These are phyloP conservation scores for Verbena officinalis DNA, from an alignment of 257 asterid species.

Conservation along the genomic window DNA sequence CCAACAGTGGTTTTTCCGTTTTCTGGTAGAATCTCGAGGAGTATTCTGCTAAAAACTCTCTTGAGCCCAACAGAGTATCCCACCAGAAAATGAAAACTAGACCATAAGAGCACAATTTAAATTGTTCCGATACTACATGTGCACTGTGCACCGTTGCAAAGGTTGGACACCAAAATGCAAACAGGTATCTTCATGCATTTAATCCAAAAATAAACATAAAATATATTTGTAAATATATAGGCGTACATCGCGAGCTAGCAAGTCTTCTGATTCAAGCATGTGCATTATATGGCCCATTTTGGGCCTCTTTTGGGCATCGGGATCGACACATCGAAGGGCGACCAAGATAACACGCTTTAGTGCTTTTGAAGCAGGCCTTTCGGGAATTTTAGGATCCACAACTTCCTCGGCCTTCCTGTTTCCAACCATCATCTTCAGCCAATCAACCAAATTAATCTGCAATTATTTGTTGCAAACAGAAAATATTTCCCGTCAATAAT, in stretches of 20 bases:
- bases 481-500: not conserved
- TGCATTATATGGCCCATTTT: conserved; percentile 91
- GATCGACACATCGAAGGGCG: conserved; percentile 95
- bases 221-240: not conserved
- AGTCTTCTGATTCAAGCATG: conserved; percentile 94
- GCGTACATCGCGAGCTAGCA: conserved; percentile 72
- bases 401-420: conserved; percentile 86
- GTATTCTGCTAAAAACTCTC: too few species aligned
- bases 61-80: too few species aligned
- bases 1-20: too few species aligned
- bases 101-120: too few species aligned
- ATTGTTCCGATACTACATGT: too few species aligned
- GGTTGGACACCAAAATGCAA: too few species aligned
- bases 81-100: too few species aligned
- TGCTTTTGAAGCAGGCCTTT: conserved; percentile 78
- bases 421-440: conserved; percentile 95
- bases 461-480: conserved; percentile 19
- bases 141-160: too few species aligned
- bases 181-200: too few species aligned
- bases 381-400: conserved; percentile 84
- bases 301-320: conserved; percentile 98
- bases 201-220: too few species aligned
- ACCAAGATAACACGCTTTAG: conserved; percentile 88
- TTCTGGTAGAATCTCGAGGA: too few species aligned
- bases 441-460: conserved; percentile 90